Evolutionary conservation across 352 stramenopile genomes (phyloP).

Genomic region (Pythium brachiatum): DNA sequence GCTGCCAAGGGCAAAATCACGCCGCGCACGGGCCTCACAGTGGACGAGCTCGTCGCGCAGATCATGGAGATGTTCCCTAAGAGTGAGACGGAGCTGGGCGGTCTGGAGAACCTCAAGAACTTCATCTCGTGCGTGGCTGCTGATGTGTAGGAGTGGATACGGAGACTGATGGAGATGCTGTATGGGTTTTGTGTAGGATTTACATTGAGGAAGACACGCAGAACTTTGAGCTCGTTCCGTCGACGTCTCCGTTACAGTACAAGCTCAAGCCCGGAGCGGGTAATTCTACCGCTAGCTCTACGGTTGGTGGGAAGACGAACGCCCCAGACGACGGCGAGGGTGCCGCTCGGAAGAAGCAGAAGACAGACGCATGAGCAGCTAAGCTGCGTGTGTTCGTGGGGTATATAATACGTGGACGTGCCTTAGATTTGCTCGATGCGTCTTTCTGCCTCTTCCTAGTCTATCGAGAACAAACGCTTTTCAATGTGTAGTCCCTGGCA

Average conservation of each 20-base stretch:
- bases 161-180: background rate
- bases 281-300: background rate
- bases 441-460: no score
- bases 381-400: background rate
- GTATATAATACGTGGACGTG: background rate
- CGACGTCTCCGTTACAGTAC: slow-evolving; percentile 27
- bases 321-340: slow-evolving; percentile 3
- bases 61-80: slow-evolving; percentile 74
- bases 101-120: slow-evolving; percentile 54
- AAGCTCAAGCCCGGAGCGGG: slow-evolving; percentile 18
- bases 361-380: slow-evolving; percentile 12
- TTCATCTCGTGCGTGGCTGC: slow-evolving; percentile 61
- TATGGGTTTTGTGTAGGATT: slow-evolving; percentile 15
- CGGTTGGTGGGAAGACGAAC: background rate
- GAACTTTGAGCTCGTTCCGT: slow-evolving; percentile 30
- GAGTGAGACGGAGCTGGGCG: slow-evolving; percentile 74
- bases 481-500: slow-evolving; percentile 19
- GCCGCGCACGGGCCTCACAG: slow-evolving; percentile 33
- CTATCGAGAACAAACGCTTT: no score
- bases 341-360: slow-evolving; percentile 29
- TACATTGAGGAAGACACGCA: slow-evolving; percentile 38
- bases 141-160: background rate
- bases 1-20: slow-evolving; percentile 33
- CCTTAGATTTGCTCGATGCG: background rate
- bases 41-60: slow-evolving; percentile 64